A percentile compares a stretch with the other conserved stretches of the same genome.
Conservation (phyloP, 148 eudicot genomes). For the Suaeda aralocaspica region DNA sequence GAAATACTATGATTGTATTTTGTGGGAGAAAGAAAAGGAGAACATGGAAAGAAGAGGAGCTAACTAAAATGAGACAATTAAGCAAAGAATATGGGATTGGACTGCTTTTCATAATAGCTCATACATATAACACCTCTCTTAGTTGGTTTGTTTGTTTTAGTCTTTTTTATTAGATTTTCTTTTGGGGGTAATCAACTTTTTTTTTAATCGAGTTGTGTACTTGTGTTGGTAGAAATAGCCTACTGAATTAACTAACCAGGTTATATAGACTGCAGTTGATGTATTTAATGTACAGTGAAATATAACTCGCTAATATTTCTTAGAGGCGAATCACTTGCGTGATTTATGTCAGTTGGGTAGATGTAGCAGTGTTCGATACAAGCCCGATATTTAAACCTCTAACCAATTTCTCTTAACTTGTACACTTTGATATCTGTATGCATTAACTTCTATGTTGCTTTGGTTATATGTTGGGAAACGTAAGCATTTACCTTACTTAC, state of each 20-base stretch:
- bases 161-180: no score
- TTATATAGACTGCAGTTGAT: no score
- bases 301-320: no score
- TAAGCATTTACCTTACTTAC: not conserved
- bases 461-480: not conserved
- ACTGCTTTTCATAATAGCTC: slow-evolving; percentile 5
- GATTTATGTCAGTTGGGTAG: no score
- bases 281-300: no score
- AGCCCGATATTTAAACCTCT: not conserved
- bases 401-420: not conserved
- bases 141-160: slow-evolving; percentile 1
- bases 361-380: no score
- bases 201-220: no score
- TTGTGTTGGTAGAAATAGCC: no score
- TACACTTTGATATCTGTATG: not conserved
- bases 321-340: no score
- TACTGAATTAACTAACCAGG: no score
- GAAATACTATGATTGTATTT: not conserved
- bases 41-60: slow-evolving; percentile 38
- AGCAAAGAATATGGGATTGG: slow-evolving; percentile 20
- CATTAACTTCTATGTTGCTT: not conserved
- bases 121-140: slow-evolving; percentile 22
- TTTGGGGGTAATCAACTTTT: no score
- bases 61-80: slow-evolving; percentile 25
- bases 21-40: slow-evolving; percentile 19